Evolutionary conservation across 1,284 basidiomycete genomes (phyloP), one percentile per base, ranked within the genome.

Genomic region (Ganoderma boninense): DNA sequence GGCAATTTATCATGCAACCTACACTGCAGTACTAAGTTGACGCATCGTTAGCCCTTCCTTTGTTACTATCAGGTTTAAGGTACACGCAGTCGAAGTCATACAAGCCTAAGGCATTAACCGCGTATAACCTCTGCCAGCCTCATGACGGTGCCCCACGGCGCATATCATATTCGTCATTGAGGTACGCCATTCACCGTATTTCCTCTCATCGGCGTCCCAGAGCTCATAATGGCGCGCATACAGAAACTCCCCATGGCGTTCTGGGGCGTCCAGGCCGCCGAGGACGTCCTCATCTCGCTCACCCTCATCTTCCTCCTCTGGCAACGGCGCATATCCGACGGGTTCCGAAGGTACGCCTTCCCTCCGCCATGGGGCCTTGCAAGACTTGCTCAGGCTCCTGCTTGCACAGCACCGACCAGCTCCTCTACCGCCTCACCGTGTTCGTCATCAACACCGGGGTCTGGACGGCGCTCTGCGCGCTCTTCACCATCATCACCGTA

Each of bases 401-500:
- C 46, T 10, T 49, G 20, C 18, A 23, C 46, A 49, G 46, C 46
- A 49, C 46, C 8, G 46, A 49, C 46, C 20, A 7, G 8, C 4
- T 49, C 62, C 20, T 63, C 6, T 32, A 44, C 23, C 62, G 62
- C 40, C 62, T 63, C 42, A 63, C 40, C 13, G 18, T 63, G 4
- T 63, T 63, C 29, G 26, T 43, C 23, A 63, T 63, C 62, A 63
- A 63, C 29, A 44, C 62, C 20, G 62, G 62, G 43, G 23, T 63
- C 4, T 63, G 62, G 62, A 43, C 62, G 16, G 26, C 56, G n/a
- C 56, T 63, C 40, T 63, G 40, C 23, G 62, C 62, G 1, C 23
- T 63, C 7, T 63, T 63, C n/a, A 63, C 23, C 11, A 46, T 63
- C 20, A 63, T 63, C 62, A 63, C 62, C 5, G 62, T 63, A 29